Base-by-base conservation (phyloP, 257 asterid species). In the Nicotiana sylvestris region DNA sequence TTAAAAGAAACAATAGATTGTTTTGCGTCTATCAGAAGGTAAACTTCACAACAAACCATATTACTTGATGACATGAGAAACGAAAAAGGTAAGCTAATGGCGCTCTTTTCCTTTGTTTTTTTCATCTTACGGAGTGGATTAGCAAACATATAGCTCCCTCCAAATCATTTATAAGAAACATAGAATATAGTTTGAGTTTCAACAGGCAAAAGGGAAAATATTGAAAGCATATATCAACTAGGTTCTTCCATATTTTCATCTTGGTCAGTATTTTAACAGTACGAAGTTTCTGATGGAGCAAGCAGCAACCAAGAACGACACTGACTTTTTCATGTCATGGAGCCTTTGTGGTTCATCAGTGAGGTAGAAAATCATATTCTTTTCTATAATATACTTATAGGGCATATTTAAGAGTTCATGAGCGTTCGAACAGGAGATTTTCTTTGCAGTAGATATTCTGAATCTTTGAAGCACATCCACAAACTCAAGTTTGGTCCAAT, bases 201-300 rank as follows among this genome's bases (percentile, higher is more conserved):
- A 27, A 51, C 46, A 2, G 15, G 16, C 27, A 51, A 51, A 74
- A 51, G 27, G 7, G 9, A 51, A 49, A 76, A 76, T 32, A 70
- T 70, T 29, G n/a, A 21, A 70, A n/a, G n/a, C 8, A 8, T 27
- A 49, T 7, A 51, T 27, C 16, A 51, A 76, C 46, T 27, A 76
- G 64, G 51, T 76, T 76, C 64, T 51, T 49, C 64, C 64, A 9
- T 4, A 76, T 76, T 76, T 76, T 49, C 80, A 74, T 49, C 60
- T 27, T 27, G 58, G 13, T 18, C 58, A 53, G 2, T 53, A 53
- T 53, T 53, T 53, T 13, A 3, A 9, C 51, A 32, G 35, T 43
- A 9, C 51, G 9, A 3, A 43, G 51, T 43, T 43, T 43, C 51
- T 43, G 80, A 74, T 43, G 80, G 43, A 49, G 39, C 27, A 2